phyloP scores from a whole-genome alignment of 2,329 filamentous ascomycete species.

The Hypoxylon sp. region DNA sequence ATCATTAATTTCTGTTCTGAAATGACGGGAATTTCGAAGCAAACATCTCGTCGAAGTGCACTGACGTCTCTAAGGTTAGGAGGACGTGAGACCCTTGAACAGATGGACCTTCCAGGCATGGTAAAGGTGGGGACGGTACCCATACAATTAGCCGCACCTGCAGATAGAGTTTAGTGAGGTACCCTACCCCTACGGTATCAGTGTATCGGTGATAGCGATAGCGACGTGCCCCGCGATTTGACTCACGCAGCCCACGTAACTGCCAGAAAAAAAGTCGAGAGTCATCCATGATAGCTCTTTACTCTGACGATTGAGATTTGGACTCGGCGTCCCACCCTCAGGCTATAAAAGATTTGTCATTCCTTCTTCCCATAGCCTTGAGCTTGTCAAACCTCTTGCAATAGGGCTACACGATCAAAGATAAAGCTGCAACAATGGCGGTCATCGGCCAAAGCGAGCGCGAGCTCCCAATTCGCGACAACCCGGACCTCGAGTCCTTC shows the following conservation, averaged over 20 bases:
- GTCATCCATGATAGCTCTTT: conserved; percentile 8
- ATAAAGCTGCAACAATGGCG: conserved; percentile 36
- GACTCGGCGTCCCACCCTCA: not conserved
- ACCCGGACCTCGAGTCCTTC: conserved; percentile 51
- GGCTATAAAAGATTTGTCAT: not conserved
- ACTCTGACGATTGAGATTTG: not conserved
- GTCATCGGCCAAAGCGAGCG: conserved; percentile 39
- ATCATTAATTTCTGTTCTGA: not conserved
- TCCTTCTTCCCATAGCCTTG: not conserved
- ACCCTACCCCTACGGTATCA: not conserved
- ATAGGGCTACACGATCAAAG: not conserved
- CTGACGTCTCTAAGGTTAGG: not conserved
- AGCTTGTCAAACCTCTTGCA: conserved; percentile 4
- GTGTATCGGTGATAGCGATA: not conserved
- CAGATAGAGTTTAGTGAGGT: conserved; percentile 28
- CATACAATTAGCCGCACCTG: conserved; percentile 40
- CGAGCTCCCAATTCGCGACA: conserved; percentile 50
- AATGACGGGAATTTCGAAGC: not conserved
- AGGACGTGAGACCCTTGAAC: conserved; percentile 13
- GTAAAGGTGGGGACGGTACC: conserved; percentile 28
- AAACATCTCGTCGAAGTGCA: no score
- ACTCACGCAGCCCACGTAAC: conserved; percentile 32
- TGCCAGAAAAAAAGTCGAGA: conserved; percentile 23
- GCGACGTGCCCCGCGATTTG: conserved; percentile 46
- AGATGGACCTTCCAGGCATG: conserved; percentile 20